Evolutionary conservation across 805 yeast genomes (phyloP).

Genomic region (Ascoidea asiatica): DNA sequence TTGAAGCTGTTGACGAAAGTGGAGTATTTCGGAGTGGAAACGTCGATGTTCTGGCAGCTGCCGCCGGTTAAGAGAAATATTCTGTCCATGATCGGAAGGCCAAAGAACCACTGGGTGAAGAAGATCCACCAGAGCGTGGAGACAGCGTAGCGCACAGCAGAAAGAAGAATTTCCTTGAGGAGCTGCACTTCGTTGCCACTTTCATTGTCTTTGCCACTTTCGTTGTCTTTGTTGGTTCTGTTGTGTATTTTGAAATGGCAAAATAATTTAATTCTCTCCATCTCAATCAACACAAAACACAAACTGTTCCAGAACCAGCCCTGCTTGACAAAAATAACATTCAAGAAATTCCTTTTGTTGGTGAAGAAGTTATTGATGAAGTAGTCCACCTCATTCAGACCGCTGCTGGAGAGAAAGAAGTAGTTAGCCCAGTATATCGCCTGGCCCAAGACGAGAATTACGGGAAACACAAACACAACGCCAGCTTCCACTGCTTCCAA

Average conservation of each 20-base stretch:
- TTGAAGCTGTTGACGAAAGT: background rate
- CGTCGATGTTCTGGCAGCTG: slow-evolving; percentile 30
- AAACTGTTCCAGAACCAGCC: slow-evolving; percentile 90
- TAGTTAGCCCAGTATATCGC: slow-evolving; percentile 2
- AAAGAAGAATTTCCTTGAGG: slow-evolving; percentile 6
- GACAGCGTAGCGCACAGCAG: slow-evolving; percentile 29
- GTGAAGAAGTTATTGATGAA: slow-evolving; percentile 17
- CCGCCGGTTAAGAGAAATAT: slow-evolving; percentile 80
- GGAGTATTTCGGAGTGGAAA: slow-evolving; percentile 9
- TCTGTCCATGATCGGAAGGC: slow-evolving; percentile 80
- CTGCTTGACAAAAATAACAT: slow-evolving; percentile 63
- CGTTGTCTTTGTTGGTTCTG: background rate
- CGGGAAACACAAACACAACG: too few relatives aligned
- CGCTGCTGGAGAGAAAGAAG: background rate
- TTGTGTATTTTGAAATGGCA: slow-evolving; percentile 7
- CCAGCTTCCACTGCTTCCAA: background rate
- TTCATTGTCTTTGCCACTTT: too few relatives aligned
- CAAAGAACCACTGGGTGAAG: slow-evolving; percentile 81
- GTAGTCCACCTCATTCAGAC: background rate
- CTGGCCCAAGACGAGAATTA: slow-evolving; percentile 5
- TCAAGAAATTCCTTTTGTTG: slow-evolving; percentile 57
- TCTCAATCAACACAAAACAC: slow-evolving; percentile 17
- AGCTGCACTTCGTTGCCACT: too few relatives aligned
- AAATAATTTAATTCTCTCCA: slow-evolving; percentile 15
- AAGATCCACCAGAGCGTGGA: slow-evolving; percentile 74